Percentiles rank a stretch among this genome's conserved stretches.
These are phyloP conservation scores for Leccinellum luteum DNA, from an alignment of 768 basidiomycete species.

Conservation along the genomic window DNA sequence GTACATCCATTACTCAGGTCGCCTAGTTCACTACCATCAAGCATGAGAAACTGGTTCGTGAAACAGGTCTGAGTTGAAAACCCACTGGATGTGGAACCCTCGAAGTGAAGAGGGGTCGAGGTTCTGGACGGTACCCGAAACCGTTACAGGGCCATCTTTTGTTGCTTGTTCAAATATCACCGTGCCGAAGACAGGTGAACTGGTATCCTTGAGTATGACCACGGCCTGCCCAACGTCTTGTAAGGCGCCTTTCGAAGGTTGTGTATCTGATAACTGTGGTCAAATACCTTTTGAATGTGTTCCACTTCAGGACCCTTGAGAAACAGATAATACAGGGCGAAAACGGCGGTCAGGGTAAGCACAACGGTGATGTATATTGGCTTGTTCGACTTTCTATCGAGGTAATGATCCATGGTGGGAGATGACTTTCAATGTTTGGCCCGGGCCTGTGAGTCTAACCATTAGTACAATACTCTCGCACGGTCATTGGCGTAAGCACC, in stretches of 20 bases:
- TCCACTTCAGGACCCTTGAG: slow-evolving; percentile 16
- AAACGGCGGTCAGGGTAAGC: slow-evolving; percentile 14
- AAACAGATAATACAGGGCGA: slow-evolving; percentile 20
- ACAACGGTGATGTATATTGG: slow-evolving; percentile 12
- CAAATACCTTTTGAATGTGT: slow-evolving; percentile 22
- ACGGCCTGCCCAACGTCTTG: slow-evolving; percentile 41
- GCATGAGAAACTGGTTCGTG: slow-evolving; percentile 18
- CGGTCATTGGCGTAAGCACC: not conserved
- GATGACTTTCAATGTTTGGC: not conserved
- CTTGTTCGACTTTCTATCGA: slow-evolving; percentile 22
- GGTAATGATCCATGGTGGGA: slow-evolving; percentile 21
- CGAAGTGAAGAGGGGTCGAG: slow-evolving; percentile 56
- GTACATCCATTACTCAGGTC: slow-evolving; percentile 64
- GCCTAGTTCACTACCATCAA: slow-evolving; percentile 39
- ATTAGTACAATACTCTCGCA: not conserved
- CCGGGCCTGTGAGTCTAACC: slow-evolving; percentile 1
- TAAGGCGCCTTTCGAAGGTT: not conserved
- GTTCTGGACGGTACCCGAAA: slow-evolving; percentile 61
- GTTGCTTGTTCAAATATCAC: slow-evolving; percentile 62
- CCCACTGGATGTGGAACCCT: slow-evolving; percentile 84
- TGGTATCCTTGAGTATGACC: slow-evolving; percentile 56
- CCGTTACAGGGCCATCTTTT: slow-evolving; percentile 48
- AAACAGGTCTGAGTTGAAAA: slow-evolving; percentile 5
- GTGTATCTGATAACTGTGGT: not conserved
- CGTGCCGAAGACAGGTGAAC: slow-evolving; percentile 58